Conservation (phyloP, 495 filamentous ascomycete species). For the Mycothermus thermophilus region DNA sequence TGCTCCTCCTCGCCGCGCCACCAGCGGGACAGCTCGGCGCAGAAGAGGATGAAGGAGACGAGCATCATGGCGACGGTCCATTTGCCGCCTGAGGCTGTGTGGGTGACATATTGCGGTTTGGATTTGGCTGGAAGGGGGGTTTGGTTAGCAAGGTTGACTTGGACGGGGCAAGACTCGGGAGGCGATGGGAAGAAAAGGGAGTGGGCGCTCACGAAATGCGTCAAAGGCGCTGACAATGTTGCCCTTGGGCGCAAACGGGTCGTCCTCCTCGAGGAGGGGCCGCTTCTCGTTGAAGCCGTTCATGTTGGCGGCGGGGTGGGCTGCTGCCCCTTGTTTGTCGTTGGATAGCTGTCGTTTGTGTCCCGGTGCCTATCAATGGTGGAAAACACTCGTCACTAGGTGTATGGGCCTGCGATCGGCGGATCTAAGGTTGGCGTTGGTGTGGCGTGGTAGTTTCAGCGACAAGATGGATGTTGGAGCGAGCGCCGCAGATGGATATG, state of each 20-base stretch:
- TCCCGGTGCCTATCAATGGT: too few relatives aligned
- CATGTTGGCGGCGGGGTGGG: constrained; percentile 29
- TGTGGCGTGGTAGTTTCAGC: too few relatives aligned
- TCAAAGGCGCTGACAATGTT: constrained; percentile 75
- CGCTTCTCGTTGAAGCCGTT: constrained; percentile 43
- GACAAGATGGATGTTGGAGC: too few relatives aligned
- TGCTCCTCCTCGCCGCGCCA: constrained; percentile 70
- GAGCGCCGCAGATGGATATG: too few relatives aligned
- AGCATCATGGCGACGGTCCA: constrained; percentile 76
- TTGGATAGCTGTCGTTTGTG: too few relatives aligned
- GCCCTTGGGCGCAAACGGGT: constrained; percentile 61
- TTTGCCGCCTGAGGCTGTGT: constrained; percentile 71
- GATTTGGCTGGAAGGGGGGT: constrained; percentile 59
- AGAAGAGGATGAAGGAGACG: constrained; percentile 56
- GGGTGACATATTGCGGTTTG: constrained; percentile 79
- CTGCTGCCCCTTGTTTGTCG: too few relatives aligned
- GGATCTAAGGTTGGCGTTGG: too few relatives aligned
- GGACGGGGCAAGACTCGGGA: not conserved
- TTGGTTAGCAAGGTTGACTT: constrained; percentile 15
- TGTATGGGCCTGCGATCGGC: too few relatives aligned
- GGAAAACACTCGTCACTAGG: too few relatives aligned
- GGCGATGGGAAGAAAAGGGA: constrained; percentile 1
- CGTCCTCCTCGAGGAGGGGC: constrained; percentile 48
- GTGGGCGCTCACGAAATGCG: constrained; percentile 73
- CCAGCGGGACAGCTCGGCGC: constrained; percentile 68